phyloP scores from a whole-genome alignment of 306 rosid genomes.

The Coriaria nepalensis region DNA sequence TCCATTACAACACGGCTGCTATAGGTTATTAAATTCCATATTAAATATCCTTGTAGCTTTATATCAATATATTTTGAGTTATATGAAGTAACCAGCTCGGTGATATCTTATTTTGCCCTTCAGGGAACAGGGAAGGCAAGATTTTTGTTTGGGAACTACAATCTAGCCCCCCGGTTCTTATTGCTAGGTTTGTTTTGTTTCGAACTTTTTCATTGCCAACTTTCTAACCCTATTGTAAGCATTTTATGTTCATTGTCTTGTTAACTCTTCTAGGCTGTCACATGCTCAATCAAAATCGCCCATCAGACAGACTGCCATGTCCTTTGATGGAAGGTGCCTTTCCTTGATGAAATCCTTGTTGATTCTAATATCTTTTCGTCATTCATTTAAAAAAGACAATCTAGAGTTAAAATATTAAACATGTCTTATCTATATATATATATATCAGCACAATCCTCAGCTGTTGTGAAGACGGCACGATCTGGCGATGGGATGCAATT shows the following conservation, averaged over 20 bases:
- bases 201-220: background rate
- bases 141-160: constrained; percentile 91
- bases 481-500: constrained; percentile 95
- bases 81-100: background rate
- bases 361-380: background rate
- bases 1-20: constrained; percentile 60
- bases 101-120: constrained; percentile 2
- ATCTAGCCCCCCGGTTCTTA: constrained; percentile 75
- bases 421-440: background rate
- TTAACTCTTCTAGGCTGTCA: constrained; percentile 38
- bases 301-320: constrained; percentile 85
- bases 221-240: background rate
- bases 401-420: background rate
- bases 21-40: constrained; percentile 38
- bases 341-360: background rate
- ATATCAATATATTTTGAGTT: background rate
- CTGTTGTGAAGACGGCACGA: constrained; percentile 91
- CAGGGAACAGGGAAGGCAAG: constrained; percentile 92
- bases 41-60: background rate
- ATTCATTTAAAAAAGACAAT: background rate
- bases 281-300: constrained; percentile 82
- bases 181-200: constrained; percentile 41
- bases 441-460: constrained; percentile 69
- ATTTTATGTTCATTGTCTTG: constrained; percentile 4
- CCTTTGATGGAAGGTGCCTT: constrained; percentile 81